Base-by-base conservation (phyloP, 257 asterid species). In the Penstemon davidsonii region DNA sequence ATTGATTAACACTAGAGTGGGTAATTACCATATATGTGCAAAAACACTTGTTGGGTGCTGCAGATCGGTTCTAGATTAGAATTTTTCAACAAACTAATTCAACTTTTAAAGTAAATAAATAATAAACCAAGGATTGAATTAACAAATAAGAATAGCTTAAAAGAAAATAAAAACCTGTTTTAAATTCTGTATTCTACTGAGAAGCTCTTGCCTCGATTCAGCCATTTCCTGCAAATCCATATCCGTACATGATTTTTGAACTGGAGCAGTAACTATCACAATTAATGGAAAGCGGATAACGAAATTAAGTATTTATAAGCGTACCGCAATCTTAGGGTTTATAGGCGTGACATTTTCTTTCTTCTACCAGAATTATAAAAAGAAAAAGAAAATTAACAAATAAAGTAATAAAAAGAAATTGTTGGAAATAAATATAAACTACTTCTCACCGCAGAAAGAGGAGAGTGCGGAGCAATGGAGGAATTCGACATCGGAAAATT, bases 171-270 rank as follows among this genome's bases (percentile, higher is more conserved):
- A 59, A 51, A 89, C 98, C 88, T 90, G 95, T 69, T 92, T 92
- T 76, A 92, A 80, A 78, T 77, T 88, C 85, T 88, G 91, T 67
- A 92, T 77, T 67, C 93, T 78, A 69, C 55, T 76, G 63, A 90
- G 79, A 45, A 92, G 90, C 76, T 92, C 97, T 82, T 86, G 82
- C 86, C 95, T 77, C 60, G 98, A 88, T 75, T 86, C 97, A 54
- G 86, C 77, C 84, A 90, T 44, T 79, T 85, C 95, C 98, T 92
- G 82, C 72, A 80, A 68, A 60, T 43, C 74, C 74, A 71, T 42
- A 60, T 57, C 13, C 54, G 19, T 33, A 66, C 53, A 18, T 15
- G 49, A 42, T 45, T 37, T 10, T n/a, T 19, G 41, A 42, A 49
- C 61, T 51, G 49, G 61, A 69, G 19, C 38, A 66, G 64, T 8